phyloP scores from a whole-genome alignment of 495 filamentous ascomycete genomes.

The Entonaema liquescens region DNA sequence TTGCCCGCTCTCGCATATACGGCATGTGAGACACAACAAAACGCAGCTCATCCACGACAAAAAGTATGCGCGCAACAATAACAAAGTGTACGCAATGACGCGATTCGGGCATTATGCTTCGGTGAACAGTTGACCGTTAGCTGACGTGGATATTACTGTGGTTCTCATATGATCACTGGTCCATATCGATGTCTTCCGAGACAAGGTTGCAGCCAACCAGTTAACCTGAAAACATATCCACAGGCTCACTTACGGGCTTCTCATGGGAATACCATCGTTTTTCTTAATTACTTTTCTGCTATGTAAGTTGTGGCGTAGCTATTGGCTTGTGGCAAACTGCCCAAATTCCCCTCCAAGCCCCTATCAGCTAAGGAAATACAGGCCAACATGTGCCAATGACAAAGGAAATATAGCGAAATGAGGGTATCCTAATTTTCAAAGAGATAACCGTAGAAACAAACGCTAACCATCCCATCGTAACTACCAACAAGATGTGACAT shows the following conservation, averaged over 20 bases:
- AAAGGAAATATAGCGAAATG: conserved; percentile 20
- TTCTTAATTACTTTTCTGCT: neutral
- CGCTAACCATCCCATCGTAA: conserved; percentile 6
- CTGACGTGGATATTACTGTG: neutral
- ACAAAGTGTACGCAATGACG: neutral
- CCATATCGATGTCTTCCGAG: conserved; percentile 14
- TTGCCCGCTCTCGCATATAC: neutral
- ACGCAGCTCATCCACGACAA: neutral
- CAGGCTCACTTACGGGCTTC: neutral
- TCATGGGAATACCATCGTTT: neutral
- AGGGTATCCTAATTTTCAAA: conserved; percentile 28
- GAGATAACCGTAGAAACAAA: neutral
- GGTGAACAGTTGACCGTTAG: too few species aligned
- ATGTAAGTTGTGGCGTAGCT: neutral
- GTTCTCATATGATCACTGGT: conserved; percentile 16
- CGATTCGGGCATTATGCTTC: conserved; percentile 5
- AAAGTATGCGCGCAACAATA: neutral
- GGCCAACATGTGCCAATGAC: neutral
- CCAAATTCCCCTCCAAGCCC: neutral
- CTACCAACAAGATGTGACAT: conserved; percentile 8
- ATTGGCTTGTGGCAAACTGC: conserved; percentile 11
- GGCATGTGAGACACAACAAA: neutral
- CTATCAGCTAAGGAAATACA: neutral
- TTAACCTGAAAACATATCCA: neutral
- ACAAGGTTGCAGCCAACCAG: neutral